These are phyloP conservation scores for Antrodiella citrinella DNA, from an alignment of 768 basidiomycete species.

Conservation along the genomic window DNA sequence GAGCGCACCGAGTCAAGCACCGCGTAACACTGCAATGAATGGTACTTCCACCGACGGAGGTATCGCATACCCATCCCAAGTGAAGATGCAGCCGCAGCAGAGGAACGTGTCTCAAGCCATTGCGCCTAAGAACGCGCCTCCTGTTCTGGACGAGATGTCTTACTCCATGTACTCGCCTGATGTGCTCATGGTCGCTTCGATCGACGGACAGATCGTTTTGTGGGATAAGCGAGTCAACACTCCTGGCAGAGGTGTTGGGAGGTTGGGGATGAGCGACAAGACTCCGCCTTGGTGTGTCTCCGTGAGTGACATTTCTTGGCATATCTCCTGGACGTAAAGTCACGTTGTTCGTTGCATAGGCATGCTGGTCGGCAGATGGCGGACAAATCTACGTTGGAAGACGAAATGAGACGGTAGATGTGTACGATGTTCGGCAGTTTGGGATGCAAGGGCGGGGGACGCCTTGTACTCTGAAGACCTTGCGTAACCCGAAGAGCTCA, in stretches of 20 bases:
- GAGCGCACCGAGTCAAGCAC: background rate
- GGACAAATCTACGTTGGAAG: slow-evolving; percentile 85
- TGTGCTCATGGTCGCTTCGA: slow-evolving; percentile 77
- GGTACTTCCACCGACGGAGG: background rate
- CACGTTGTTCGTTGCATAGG: slow-evolving; percentile 38
- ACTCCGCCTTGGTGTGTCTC: slow-evolving; percentile 96
- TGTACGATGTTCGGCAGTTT: slow-evolving; percentile 88
- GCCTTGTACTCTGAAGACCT: slow-evolving; percentile 73
- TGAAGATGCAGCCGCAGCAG: slow-evolving; percentile 1
- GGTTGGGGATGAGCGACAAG: slow-evolving; percentile 85
- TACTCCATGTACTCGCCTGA: slow-evolving; percentile 72
- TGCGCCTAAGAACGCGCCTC: slow-evolving; percentile 65
- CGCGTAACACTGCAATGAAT: background rate
- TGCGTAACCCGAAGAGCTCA: slow-evolving; percentile 82
- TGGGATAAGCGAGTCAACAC: slow-evolving; percentile 79
- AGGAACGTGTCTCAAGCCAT: slow-evolving; percentile 11
- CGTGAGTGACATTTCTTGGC: slow-evolving; percentile 37
- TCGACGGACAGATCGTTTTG: slow-evolving; percentile 87
- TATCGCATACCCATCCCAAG: background rate
- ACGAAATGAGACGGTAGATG: slow-evolving; percentile 82
- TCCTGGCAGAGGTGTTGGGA: slow-evolving; percentile 64
- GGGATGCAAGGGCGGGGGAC: slow-evolving; percentile 54
- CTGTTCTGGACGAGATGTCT: slow-evolving; percentile 52
- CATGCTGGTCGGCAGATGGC: slow-evolving; percentile 90
- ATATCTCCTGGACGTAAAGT: slow-evolving; percentile 2